Conservation (phyloP, 1,139 yeast species). For the Blastobotrys capitulatus region DNA sequence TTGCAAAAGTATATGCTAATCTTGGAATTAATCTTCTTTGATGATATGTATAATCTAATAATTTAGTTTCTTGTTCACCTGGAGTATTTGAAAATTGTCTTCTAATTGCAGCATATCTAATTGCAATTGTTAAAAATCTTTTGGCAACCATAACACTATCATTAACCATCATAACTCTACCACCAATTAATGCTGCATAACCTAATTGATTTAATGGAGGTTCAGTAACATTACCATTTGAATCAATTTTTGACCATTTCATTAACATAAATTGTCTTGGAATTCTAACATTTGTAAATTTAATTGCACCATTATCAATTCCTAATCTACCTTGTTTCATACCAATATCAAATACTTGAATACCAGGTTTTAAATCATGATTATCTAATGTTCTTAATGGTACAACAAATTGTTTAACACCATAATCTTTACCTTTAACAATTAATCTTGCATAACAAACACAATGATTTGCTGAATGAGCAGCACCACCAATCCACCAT, state of each 20-base stretch:
- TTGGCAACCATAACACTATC: constrained; percentile 80
- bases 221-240: constrained; percentile 57
- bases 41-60: constrained; percentile 79
- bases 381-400: constrained; percentile 69
- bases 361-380: constrained; percentile 70
- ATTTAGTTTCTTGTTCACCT: constrained; percentile 35
- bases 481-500: constrained; percentile 99
- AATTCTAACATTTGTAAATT: constrained; percentile 71
- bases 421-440: constrained; percentile 78
- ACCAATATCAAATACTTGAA: constrained; percentile 86
- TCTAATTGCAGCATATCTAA: constrained; percentile 85
- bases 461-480: constrained; percentile 85
- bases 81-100: constrained; percentile 65
- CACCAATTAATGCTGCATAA: constrained; percentile 80
- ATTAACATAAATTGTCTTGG: constrained; percentile 82
- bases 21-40: constrained; percentile 81
- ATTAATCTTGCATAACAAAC: constrained; percentile 76
- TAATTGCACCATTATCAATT: constrained; percentile 89
- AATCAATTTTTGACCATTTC: constrained; percentile 68
- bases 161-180: constrained; percentile 83
- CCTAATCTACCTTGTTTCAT: constrained; percentile 85
- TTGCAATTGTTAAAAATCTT: constrained; percentile 74
- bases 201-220: constrained; percentile 83
- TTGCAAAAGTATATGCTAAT: constrained; percentile 70
- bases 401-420: constrained; percentile 85